Evolutionary conservation across 345 rosid species (phyloP), one percentile per base, ranked within the genome.

Genomic region (Capsella bursapastoris): DNA sequence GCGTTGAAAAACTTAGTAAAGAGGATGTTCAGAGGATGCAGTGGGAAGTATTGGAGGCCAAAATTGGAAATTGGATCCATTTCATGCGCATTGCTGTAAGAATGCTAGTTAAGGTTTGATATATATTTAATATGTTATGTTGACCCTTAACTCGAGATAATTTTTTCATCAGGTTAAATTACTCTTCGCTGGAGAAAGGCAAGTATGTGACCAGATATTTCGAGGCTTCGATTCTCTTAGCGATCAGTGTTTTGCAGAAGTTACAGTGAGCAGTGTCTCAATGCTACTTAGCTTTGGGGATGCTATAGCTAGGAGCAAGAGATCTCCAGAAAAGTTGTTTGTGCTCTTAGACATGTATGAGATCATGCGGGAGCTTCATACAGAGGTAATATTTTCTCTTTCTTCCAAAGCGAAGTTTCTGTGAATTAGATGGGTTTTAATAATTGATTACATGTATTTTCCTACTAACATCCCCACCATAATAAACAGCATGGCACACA

Each of bases 211-310:
- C 88, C 92, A 90, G 82, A 90, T 95, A 70, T 92, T 95, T 58
- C 90, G 90, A 59, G 94, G 92, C 72, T 90, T 82, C 69, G 97
- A 89, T 75, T 83, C 97, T 73, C 89, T 90, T 37, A 84, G 89
- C 52, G 99, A 95, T 87, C 97, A 89, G 81, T 89, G 92, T 77
- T 95, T 95, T 72, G 93, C 97, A 31, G 91, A 90, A 77, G 97
- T 92, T 77, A 85, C 97, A 10, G 55, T 88, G 37, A 84, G 83
- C 68, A 89, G 97, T 77, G 96, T 95, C 68, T 83, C 92, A 43
- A 87, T 89, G 85, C 93, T 95, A 62, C 97, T 95, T 74, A 95
- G 99, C 88, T 95, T 95, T 84, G 99, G 99, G 32, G 99, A 95
- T 71, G 99, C 97, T 59, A 92, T 92, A 81, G 96, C 97, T 62